Evolutionary conservation across 345 rosid species (phyloP), one percentile per base, ranked within the genome.

Genomic region (Eucalyptus viminalis): DNA sequence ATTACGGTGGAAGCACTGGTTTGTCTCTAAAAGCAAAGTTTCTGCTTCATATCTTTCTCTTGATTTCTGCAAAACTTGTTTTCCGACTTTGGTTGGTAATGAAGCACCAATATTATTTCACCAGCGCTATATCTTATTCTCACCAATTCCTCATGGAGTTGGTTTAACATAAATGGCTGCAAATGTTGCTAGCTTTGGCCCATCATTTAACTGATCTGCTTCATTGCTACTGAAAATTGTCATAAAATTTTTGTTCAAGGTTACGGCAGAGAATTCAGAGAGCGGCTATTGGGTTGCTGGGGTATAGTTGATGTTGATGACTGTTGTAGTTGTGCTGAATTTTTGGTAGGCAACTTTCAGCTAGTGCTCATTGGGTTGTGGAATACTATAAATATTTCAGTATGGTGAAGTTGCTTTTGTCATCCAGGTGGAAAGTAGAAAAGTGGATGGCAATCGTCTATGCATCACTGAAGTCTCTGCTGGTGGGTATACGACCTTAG

Each of bases 1-100:
- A 96, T 89, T 98, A 97, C 88, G 97, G 98, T 89, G 99, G 99
- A 94, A 98, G 99, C 97, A 97, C 98, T 87, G 99, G 99, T 98
- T 92, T 89, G 96, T 95, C 81, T 69, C 53, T 80, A 43, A 31
- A 80, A 40, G 19, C 81, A 11, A 17, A 37, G 34, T 49, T 87
- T 47, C 49, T 29, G 44, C 49, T 19, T 14, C 27, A 40, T 56
- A 24, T 34, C 49, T 60, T 5, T 24, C 80, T 69, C 31, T 87
- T 87, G 80, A 86, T 56, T 43, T 56, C 22, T 34, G 65, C 44
- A 34, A 24, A 62, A 24, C 34, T 6, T 62, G 31, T 83, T 45
- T 76, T 76, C 45, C 1, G 5, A 76, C 83, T 76, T 76, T 76
- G 83, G 27, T 21, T 76, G 45, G 83, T 37, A 72, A 72, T 37